Conservation (phyloP, 1,284 basidiomycete genomes). For the Clitocybe nebularis region DNA sequence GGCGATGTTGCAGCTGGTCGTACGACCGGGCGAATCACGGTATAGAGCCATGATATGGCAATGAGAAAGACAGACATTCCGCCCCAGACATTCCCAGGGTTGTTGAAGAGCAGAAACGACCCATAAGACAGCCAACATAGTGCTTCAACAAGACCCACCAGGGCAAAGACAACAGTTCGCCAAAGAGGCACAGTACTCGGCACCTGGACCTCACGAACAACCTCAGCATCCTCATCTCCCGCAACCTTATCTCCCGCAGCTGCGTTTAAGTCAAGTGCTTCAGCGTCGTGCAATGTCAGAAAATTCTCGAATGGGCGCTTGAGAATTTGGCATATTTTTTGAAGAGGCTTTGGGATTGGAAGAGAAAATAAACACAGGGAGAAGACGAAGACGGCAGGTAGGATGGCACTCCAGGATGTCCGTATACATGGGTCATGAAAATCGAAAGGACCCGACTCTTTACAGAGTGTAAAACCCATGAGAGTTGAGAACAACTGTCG, state of each 20-base stretch:
- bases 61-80: constrained; percentile 36
- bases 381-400: constrained; percentile 48
- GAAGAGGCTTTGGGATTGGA: constrained; percentile 35
- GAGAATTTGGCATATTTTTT: constrained; percentile 26
- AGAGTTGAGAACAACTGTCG: neutral
- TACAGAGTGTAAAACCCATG: constrained; percentile 5
- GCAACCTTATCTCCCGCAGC: constrained; percentile 20
- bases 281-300: constrained; percentile 57
- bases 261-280: constrained; percentile 36
- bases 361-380: constrained; percentile 36
- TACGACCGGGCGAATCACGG: constrained; percentile 37
- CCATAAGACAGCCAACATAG: constrained; percentile 48
- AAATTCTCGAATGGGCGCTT: constrained; percentile 41
- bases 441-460: constrained; percentile 27
- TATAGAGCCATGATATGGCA: constrained; percentile 56
- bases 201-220: constrained; percentile 17
- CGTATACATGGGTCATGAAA: constrained; percentile 51
- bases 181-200: constrained; percentile 40
- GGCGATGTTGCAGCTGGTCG: constrained; percentile 41
- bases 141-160: constrained; percentile 44
- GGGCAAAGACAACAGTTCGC: constrained; percentile 50
- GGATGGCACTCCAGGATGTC: constrained; percentile 49
- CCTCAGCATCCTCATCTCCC: constrained; percentile 20
- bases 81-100: constrained; percentile 24
- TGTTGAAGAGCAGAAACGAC: constrained; percentile 37